Conservation (phyloP, 441 rosid genomes). For the Omphalea diandra region DNA sequence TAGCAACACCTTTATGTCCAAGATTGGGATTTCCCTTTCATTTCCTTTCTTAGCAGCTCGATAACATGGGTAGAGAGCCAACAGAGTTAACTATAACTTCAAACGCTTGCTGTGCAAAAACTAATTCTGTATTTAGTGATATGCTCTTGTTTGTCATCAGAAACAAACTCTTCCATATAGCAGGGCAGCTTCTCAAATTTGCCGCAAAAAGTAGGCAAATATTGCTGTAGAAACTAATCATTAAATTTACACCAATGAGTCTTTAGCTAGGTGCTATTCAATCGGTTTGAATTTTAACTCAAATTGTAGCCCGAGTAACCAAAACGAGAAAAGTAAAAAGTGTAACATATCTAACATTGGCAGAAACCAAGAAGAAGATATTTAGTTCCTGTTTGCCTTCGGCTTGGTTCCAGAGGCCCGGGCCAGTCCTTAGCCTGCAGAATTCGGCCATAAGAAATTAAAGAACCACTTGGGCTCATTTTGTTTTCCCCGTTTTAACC, state of each 20-base stretch:
- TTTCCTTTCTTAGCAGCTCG: neutral
- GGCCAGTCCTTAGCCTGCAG: no score
- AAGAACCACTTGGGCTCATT: no score
- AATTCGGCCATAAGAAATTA: no score
- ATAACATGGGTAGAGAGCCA: neutral
- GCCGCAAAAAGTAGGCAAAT: neutral
- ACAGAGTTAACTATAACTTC: neutral
- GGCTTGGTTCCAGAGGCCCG: no score
- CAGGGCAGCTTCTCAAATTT: neutral
- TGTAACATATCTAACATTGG: neutral
- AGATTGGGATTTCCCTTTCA: neutral
- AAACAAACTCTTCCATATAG: neutral
- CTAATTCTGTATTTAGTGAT: neutral
- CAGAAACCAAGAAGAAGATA: slow-evolving; percentile 6
- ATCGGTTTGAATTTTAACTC: no score
- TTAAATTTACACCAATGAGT: no score
- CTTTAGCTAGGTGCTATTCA: no score
- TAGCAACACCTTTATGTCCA: neutral
- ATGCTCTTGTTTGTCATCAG: neutral
- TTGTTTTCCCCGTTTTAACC: no score
- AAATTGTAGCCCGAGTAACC: no score
- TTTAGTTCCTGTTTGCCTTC: neutral
- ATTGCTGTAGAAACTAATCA: neutral
- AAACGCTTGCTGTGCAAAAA: neutral
- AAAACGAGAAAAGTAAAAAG: no score